These are phyloP conservation scores for Bipolaris victoriae DNA, from an alignment of 2,329 filamentous ascomycete genomes.

Conservation along the genomic window DNA sequence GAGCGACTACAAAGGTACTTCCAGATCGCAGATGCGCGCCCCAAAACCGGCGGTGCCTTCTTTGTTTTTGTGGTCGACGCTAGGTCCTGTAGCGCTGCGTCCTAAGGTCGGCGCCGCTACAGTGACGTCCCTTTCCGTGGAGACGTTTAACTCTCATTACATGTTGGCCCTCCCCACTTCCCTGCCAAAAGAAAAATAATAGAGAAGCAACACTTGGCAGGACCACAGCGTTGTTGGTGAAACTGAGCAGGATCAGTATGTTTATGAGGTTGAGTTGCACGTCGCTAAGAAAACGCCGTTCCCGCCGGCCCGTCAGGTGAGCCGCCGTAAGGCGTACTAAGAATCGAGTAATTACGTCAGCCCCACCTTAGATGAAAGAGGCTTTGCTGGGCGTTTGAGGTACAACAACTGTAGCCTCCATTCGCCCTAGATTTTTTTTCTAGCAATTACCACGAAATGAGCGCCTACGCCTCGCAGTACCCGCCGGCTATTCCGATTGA, in stretches of 20 bases:
- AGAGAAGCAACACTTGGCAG: background rate
- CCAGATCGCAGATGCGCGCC: constrained; percentile 1
- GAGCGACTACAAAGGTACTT: background rate
- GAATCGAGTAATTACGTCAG: constrained; percentile 8
- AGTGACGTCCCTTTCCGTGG: background rate
- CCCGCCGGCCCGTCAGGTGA: constrained; percentile 11
- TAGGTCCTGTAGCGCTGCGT: constrained; percentile 3
- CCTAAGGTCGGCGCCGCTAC: constrained; percentile 1
- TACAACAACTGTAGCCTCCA: background rate
- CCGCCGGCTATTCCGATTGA: constrained; percentile 47
- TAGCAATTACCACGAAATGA: constrained; percentile 26
- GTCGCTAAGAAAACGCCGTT: constrained; percentile 8
- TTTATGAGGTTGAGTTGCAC: constrained; percentile 1
- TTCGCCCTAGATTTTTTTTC: constrained; percentile 1
- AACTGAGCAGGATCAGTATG: background rate
- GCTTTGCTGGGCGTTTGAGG: constrained; percentile 12
- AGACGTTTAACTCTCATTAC: background rate
- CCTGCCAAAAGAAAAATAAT: background rate
- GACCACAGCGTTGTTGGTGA: background rate
- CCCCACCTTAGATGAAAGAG: constrained; percentile 1
- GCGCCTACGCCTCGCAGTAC: constrained; percentile 45
- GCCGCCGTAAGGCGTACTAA: background rate
- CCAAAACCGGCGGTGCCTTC: background rate
- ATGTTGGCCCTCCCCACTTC: background rate
- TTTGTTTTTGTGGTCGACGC: constrained; percentile 4